Conservation (phyloP, 345 rosid genomes). For the Populus pruinosa region DNA sequence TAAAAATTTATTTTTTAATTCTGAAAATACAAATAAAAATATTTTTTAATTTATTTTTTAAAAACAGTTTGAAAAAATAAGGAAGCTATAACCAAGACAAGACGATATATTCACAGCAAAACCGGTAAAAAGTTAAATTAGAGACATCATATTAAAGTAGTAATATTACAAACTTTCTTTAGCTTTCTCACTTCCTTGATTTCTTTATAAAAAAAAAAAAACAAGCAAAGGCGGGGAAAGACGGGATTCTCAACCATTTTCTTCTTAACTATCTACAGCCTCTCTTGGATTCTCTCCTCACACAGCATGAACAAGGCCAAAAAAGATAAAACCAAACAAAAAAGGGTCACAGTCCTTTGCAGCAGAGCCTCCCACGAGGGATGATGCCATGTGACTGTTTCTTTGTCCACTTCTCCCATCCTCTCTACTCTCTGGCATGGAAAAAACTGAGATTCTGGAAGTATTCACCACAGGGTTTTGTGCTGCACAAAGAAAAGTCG, state of each 20-base stretch:
- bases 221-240: not conserved
- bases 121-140: not conserved
- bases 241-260: not conserved
- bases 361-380: not conserved
- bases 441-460: conserved; percentile 21
- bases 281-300: not conserved
- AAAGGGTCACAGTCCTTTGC: not conserved
- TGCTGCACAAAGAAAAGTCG: not conserved
- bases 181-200: conserved; percentile 15
- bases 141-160: too few species aligned
- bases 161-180: not conserved
- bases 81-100: too few species aligned
- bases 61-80: too few species aligned
- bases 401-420: not conserved
- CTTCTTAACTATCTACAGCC: not conserved
- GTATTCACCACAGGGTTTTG: not conserved
- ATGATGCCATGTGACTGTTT: conserved; percentile 14
- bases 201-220: not conserved
- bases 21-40: too few species aligned
- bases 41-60: too few species aligned
- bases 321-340: not conserved
- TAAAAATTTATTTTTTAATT: too few species aligned
- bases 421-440: not conserved
- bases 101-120: too few species aligned
- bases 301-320: not conserved